phyloP scores from a whole-genome alignment of 192 early-diverging fungal species.

The Funneliformis mosseae region DNA sequence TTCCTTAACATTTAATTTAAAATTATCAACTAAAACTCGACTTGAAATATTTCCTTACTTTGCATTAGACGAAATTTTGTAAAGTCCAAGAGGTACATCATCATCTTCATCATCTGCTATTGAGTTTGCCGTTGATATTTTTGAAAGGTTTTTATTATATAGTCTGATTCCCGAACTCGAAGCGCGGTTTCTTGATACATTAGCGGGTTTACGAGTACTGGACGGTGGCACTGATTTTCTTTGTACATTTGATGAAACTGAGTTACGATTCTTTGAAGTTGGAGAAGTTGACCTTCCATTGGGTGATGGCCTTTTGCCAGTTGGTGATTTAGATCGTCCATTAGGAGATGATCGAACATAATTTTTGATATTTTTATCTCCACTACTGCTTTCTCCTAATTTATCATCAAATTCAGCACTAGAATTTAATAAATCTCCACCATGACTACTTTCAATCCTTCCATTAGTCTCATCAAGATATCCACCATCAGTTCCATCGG shows the following conservation, averaged over 20 bases:
- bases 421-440: not conserved
- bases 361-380: not conserved
- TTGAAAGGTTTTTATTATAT: not conserved
- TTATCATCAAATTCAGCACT: not conserved
- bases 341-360: not conserved
- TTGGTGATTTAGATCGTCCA: not conserved
- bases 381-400: not conserved
- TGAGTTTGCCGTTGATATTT: not conserved
- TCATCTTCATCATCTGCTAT: slow-evolving; percentile 15
- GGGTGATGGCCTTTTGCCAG: not conserved
- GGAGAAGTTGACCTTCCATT: not conserved
- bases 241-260: not conserved
- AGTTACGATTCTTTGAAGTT: not conserved
- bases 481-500: slow-evolving; percentile 32
- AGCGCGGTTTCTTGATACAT: not conserved
- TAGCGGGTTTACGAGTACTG: not conserved
- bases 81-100: slow-evolving; percentile 14
- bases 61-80: slow-evolving; percentile 1
- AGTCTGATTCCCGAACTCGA: not conserved
- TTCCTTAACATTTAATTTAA: too few species aligned
- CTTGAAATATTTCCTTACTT: not conserved
- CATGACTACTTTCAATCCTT: not conserved
- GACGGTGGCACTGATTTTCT: not conserved
- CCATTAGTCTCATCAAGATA: not conserved
- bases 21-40: not conserved